Evolutionary conservation across 2,329 filamentous ascomycete genomes (phyloP).

Genomic region (Plectosphaerella plurivora): DNA sequence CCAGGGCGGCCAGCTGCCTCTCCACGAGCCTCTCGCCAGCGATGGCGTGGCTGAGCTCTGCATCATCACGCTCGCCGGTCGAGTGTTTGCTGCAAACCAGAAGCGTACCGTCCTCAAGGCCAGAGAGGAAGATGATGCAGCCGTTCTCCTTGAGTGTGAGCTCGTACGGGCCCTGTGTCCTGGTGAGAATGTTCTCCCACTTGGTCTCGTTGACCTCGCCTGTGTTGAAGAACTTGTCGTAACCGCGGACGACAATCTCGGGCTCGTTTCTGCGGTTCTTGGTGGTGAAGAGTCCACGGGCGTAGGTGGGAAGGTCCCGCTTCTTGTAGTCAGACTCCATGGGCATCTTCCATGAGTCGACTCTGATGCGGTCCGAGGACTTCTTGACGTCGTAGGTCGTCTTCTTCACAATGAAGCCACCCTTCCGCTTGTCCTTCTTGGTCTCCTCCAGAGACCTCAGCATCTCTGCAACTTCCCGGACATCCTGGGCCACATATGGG

Average conservation of each 20-base stretch:
- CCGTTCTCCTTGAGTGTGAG: conserved; percentile 97
- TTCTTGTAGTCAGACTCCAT: conserved; percentile 83
- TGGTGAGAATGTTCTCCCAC: conserved; percentile 72
- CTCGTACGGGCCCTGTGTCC: conserved; percentile 86
- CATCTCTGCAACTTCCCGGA: conserved; percentile 61
- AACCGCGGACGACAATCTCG: conserved; percentile 84
- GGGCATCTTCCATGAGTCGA: conserved; percentile 90
- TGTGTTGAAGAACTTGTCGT: conserved; percentile 99
- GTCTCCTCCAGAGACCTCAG: conserved; percentile 58
- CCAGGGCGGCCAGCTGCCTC: conserved; percentile 69
- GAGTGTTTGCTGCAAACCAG: conserved; percentile 99
- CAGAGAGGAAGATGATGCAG: conserved; percentile 98
- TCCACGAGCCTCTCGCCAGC: conserved; percentile 81
- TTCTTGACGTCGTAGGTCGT: conserved; percentile 65
- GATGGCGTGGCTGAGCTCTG: conserved; percentile 72
- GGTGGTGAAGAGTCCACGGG: conserved; percentile 90
- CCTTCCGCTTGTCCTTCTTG: conserved; percentile 52
- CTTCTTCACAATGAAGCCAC: conserved; percentile 71
- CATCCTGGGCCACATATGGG: conserved; percentile 67
- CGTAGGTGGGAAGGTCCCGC: conserved; percentile 79
- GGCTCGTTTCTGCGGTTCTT: conserved; percentile 56
- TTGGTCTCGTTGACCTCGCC: conserved; percentile 76
- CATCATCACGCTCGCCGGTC: conserved; percentile 72
- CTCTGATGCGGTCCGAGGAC: conserved; percentile 59
- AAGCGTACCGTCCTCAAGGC: conserved; percentile 81